Base-by-base conservation (phyloP, 768 basidiomycete genomes). In the Boletus subparvulus region DNA sequence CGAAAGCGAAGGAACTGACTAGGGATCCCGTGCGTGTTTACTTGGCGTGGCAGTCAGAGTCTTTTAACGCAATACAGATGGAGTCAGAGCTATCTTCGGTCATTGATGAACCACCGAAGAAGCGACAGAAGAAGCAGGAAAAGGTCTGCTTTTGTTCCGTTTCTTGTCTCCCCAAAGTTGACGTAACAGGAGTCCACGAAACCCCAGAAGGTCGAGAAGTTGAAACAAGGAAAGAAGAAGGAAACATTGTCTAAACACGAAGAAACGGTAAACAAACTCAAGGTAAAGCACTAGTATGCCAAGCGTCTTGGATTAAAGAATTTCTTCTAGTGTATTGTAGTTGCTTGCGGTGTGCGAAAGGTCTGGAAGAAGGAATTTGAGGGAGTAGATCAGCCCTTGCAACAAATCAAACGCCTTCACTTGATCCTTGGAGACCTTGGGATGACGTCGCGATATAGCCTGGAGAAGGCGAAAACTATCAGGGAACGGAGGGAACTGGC, bases 381-480 rank as follows among this genome's bases (percentile, higher is more conserved):
- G 61, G 85, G 77, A 53, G 65, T 83, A 39, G 79, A 82, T 42
- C 76, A 74, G 10, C 77, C 85, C 0, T 77, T 76, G 2, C 80
- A 84, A 47, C 89, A 92, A 64, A 86, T 92, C 33, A 73, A 74
- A 49, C 83, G 81, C 40, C 77, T 93, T 35, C 84, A 81, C 54
- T 75, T 80, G 55, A 85, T 88, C 13, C 77, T 94, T 9, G 65
- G 75, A 26, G 87, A 86, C 5, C 77, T 94, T 32, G 92, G 92
- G 1, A 95, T 94, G 91, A 82, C 77, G 0, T 89, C 90, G 1
- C 81, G 87, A 24, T 75, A 86, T 65, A 93, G 84, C 58, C 63
- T 92, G 65, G 92, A 91, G 51, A 88, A 94, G 72, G 94, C 93
- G 5, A 90, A 83, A 62, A 74, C 77, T 4, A 88, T 95, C 62